A percentile compares a stretch with the other conserved stretches of the same genome.
These are phyloP conservation scores for Naganishia onofrii DNA, from an alignment of 768 basidiomycete species.

Conservation along the genomic window DNA sequence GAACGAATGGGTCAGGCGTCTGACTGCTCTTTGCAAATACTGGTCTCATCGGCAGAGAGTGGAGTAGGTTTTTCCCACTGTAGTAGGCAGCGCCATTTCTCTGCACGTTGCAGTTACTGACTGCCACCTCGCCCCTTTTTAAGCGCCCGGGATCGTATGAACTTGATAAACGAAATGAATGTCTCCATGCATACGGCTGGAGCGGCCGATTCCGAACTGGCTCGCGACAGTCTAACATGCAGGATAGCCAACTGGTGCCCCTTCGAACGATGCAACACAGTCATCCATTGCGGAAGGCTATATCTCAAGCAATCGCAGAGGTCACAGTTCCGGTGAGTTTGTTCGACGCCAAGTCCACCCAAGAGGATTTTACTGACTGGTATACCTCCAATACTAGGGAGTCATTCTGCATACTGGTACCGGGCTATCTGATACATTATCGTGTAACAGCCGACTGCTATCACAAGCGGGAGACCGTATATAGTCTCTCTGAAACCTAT, in stretches of 20 bases:
- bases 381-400: background rate
- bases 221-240: conserved; percentile 12
- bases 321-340: conserved; percentile 73
- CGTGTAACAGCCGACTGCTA: conserved; percentile 51
- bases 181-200: conserved; percentile 8
- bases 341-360: background rate
- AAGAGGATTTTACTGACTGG: too few relatives aligned
- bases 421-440: conserved; percentile 46
- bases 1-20: conserved; percentile 78
- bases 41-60: conserved; percentile 74
- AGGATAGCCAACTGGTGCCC: conserved; percentile 69
- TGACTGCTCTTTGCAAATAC: conserved; percentile 68
- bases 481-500: conserved; percentile 51
- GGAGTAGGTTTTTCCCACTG: conserved; percentile 55
- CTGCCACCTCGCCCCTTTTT: background rate
- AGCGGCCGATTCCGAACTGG: conserved; percentile 53
- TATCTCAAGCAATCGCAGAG: conserved; percentile 68
- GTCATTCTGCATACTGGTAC: conserved; percentile 52
- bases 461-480: conserved; percentile 57
- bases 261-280: conserved; percentile 71
- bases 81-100: background rate
- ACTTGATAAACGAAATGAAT: conserved; percentile 26
- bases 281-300: conserved; percentile 69
- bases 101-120: background rate
- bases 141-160: conserved; percentile 46